Evolutionary conservation across 1,284 basidiomycete species (phyloP), one percentile per base, ranked within the genome.

Genomic region (Prillingera fragicola): DNA sequence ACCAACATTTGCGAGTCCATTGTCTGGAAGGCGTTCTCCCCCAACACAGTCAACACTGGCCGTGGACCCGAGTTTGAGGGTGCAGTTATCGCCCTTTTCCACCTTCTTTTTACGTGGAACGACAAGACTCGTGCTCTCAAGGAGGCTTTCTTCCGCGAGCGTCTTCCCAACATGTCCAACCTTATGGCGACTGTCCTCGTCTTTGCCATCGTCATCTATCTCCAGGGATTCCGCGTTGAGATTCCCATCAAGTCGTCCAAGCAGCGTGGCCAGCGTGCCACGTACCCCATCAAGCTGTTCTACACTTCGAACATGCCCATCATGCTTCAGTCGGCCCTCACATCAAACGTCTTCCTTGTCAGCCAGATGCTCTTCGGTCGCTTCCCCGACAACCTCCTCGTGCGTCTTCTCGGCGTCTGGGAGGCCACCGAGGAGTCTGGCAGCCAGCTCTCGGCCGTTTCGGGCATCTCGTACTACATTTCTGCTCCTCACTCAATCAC

Each of bases 221-320:
- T 98, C 50, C 94, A 98, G 73, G 94, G 95, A 23, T 98, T 98
- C 86, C 80, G 94, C 50, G 87, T 97, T 59, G 94, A 98, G 72
- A 97, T 98, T 66, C 94, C 94, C 14, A 88, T 98, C 72, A 97
- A 98, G 81, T 86, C 83, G 73, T 92, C 90, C 78, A 82, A 83
- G 56, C 91, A 92, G 84, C 81, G 91, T 54, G 94, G 95, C 24
- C 91, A 97, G 74, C 81, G 90, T 38, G 91, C 87, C 36, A 82
- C 82, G 27, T 98, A 95, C 78, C 94, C 95, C 48, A 82, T 98
- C 76, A 98, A 97, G 77, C 81, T 98, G 34, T 98, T 98, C 77
- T 98, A 98, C 77, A 97, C 94, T 19, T 85, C 82, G 54, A 98
- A 97, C 78, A 97, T 97, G 94, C 92, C 94, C 54, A 98, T 98